A percentile compares a stretch with the other conserved stretches of the same genome.
Evolutionary conservation across 2,329 filamentous ascomycete genomes (phyloP).

Genomic region (Nannizziopsis barbatae): DNA sequence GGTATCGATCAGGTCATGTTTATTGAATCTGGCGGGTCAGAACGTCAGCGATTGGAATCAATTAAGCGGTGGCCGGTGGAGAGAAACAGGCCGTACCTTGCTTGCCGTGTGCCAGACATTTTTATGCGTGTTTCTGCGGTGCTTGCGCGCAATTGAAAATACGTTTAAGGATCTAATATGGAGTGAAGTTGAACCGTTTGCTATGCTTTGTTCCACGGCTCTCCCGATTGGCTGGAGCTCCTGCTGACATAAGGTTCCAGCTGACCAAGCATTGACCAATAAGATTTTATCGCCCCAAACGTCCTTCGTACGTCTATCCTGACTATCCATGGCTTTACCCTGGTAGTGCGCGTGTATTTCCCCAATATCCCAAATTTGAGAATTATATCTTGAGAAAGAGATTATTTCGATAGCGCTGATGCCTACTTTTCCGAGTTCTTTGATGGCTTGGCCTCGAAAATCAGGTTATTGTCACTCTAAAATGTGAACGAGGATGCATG

Average conservation of each 20-base stretch:
- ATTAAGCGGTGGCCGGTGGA: neutral
- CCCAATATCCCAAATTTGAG: no score
- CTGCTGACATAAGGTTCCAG: neutral
- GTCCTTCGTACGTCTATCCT: no score
- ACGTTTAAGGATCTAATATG: neutral
- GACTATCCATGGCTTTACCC: no score
- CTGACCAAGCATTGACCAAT: neutral
- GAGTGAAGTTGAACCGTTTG: neutral
- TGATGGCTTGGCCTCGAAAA: no score
- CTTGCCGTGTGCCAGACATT: slow-evolving; percentile 15
- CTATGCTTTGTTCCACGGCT: neutral
- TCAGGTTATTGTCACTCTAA: no score
- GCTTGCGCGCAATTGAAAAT: neutral
- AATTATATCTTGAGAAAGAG: no score
- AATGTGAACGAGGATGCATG: no score
- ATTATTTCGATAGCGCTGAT: no score
- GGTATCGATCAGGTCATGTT: slow-evolving; percentile 85
- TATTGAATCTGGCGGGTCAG: slow-evolving; percentile 65
- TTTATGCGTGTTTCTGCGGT: slow-evolving; percentile 8
- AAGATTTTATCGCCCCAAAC: no score
- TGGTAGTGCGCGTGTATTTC: no score
- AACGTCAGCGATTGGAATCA: slow-evolving; percentile 4
- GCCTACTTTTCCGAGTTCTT: no score
- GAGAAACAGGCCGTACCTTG: slow-evolving; percentile 12
- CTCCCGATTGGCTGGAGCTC: slow-evolving; percentile 1